Percentiles rank a stretch among this genome's conserved stretches.
phyloP scores from a whole-genome alignment of 2,329 filamentous ascomycete species.

The Xylaria sp. region DNA sequence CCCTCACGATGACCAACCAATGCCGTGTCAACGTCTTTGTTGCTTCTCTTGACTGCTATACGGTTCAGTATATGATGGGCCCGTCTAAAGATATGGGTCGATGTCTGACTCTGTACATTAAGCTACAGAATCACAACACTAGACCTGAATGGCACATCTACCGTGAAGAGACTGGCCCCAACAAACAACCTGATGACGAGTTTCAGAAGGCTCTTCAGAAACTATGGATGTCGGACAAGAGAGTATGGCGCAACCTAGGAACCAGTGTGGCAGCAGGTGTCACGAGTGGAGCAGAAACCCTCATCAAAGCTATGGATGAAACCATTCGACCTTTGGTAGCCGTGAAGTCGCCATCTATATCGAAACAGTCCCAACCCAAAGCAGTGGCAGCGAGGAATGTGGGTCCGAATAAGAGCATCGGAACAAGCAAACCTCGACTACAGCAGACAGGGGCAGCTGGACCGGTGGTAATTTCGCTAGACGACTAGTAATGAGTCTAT shows the following conservation, averaged over 20 bases:
- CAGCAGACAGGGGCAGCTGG: constrained; percentile 34
- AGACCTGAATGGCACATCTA: constrained; percentile 64
- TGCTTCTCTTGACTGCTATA: constrained; percentile 67
- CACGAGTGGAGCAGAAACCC: constrained; percentile 56
- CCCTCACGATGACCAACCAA: constrained; percentile 55
- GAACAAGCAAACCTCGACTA: constrained; percentile 39
- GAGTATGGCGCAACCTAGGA: constrained; percentile 48
- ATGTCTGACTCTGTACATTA: constrained; percentile 64
- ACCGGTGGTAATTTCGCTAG: constrained; percentile 38
- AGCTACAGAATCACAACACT: constrained; percentile 60
- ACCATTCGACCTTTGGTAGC: constrained; percentile 54
- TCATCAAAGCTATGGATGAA: constrained; percentile 62
- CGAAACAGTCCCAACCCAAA: constrained; percentile 44
- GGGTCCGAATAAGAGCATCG: constrained; percentile 40
- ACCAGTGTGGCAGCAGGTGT: constrained; percentile 57
- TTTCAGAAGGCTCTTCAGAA: constrained; percentile 46
- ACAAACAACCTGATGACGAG: constrained; percentile 46
- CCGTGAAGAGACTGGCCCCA: constrained; percentile 48
- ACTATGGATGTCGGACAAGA: constrained; percentile 46
- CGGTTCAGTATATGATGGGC: constrained; percentile 63
- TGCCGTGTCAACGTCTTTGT: constrained; percentile 64
- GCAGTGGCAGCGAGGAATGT: constrained; percentile 37
- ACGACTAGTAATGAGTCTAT: constrained; percentile 31
- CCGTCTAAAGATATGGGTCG: constrained; percentile 47
- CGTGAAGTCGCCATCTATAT: constrained; percentile 44